Percentiles rank a stretch among this genome's conserved stretches.
phyloP scores from a whole-genome alignment of 371 early-diverging fungal genomes.

The Umbelopsis sp. region DNA sequence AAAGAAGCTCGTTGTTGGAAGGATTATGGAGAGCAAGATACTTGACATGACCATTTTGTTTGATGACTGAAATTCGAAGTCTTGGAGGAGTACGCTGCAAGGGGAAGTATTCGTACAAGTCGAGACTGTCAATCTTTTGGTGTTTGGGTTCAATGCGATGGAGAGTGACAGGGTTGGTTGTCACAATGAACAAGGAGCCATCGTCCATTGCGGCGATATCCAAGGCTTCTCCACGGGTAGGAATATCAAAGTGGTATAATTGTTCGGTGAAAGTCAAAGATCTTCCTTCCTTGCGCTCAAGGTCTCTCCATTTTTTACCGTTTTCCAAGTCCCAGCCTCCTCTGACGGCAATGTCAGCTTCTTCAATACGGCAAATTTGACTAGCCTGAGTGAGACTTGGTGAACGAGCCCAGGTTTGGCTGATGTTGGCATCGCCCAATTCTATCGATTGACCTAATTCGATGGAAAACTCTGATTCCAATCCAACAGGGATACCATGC shows the following conservation, averaged over 20 bases:
- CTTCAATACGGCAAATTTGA: constrained; percentile 17
- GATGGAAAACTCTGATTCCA: constrained; percentile 74
- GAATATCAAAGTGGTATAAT: constrained; percentile 71
- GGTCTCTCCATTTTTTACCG: constrained; percentile 55
- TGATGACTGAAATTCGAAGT: constrained; percentile 58
- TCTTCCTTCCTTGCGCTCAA: constrained; percentile 75
- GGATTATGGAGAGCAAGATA: constrained; percentile 72
- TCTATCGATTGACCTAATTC: constrained; percentile 59
- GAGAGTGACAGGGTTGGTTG: constrained; percentile 75
- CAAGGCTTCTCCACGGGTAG: constrained; percentile 72
- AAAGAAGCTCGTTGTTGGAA: constrained; percentile 67
- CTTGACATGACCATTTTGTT: constrained; percentile 37
- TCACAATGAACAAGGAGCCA: constrained; percentile 61
- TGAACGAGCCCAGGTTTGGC: constrained; percentile 67
- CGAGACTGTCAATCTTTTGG: constrained; percentile 59
- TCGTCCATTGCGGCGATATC: constrained; percentile 64
- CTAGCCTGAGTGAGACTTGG: constrained; percentile 24
- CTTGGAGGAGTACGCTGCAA: constrained; percentile 66
- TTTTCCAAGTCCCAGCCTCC: constrained; percentile 69
- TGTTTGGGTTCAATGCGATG: constrained; percentile 64
- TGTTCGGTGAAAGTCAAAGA: constrained; percentile 71
- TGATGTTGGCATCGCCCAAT: constrained; percentile 55
- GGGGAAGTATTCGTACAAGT: constrained; percentile 83
- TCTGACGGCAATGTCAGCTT: constrained; percentile 40
- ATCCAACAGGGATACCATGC: constrained; percentile 78